Percentiles rank a stretch among this genome's conserved stretches.
phyloP scores from a whole-genome alignment of 495 filamentous ascomycete genomes.

The Talaromyces nanjingensis region DNA sequence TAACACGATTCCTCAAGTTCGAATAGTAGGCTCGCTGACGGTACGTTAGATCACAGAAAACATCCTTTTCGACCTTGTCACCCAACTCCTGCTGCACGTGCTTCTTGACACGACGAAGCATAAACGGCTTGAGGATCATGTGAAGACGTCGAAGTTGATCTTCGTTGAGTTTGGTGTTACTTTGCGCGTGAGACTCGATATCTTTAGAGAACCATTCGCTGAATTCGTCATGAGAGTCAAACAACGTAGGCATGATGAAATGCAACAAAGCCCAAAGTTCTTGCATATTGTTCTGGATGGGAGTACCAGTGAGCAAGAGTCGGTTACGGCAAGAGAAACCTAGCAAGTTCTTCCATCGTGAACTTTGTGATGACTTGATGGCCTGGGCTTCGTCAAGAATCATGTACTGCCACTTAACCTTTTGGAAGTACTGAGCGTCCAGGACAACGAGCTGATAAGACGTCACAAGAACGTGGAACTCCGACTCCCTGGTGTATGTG shows the following conservation, averaged over 20 bases:
- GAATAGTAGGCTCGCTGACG: constrained; percentile 92
- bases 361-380: constrained; percentile 96
- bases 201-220: constrained; percentile 99
- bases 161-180: constrained; percentile 97
- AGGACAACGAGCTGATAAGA: constrained; percentile 96
- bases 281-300: constrained; percentile 99
- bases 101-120: constrained; percentile 98
- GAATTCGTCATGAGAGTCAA: constrained; percentile 98
- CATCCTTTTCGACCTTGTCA: constrained; percentile 94
- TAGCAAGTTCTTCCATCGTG: constrained; percentile 90
- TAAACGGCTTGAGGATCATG: constrained; percentile 99
- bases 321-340: constrained; percentile 95
- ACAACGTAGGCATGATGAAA: constrained; percentile 98
- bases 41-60: constrained; percentile 96
- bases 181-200: constrained; percentile 96
- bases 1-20: constrained; percentile 90
- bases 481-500: constrained; percentile 84
- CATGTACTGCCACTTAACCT: constrained; percentile 99
- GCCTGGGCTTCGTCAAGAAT: constrained; percentile 97
- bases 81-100: constrained; percentile 98
- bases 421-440: constrained; percentile 94
- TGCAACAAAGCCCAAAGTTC: constrained; percentile 96
- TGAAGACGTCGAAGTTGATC: constrained; percentile 93
- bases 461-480: constrained; percentile 93
- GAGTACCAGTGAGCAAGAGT: constrained; percentile 89